phyloP scores from a whole-genome alignment of 352 stramenopile species.

The Lagenidium sp. region DNA sequence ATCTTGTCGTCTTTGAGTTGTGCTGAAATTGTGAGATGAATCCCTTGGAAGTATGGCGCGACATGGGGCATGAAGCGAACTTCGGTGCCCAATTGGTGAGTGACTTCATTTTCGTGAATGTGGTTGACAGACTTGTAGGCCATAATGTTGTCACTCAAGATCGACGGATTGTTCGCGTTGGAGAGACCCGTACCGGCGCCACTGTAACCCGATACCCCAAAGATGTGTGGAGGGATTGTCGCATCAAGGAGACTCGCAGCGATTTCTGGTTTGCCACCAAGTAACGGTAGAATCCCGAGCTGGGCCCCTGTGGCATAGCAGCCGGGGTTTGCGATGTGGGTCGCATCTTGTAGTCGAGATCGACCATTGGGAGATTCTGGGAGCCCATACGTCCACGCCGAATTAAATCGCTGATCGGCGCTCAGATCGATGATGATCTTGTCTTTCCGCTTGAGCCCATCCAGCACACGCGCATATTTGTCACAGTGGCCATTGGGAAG shows the following conservation, averaged over 20 bases:
- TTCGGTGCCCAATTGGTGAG: slow-evolving; percentile 64
- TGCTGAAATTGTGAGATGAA: slow-evolving; percentile 86
- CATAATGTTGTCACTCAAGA: slow-evolving; percentile 83
- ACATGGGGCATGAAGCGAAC: slow-evolving; percentile 93
- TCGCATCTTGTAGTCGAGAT: slow-evolving; percentile 40
- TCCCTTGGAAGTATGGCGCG: slow-evolving; percentile 90
- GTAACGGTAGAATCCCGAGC: slow-evolving; percentile 67
- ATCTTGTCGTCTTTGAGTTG: slow-evolving; percentile 62
- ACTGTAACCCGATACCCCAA: slow-evolving; percentile 86
- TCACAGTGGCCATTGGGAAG: slow-evolving; percentile 84
- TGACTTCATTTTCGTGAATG: slow-evolving; percentile 86
- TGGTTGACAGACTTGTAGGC: slow-evolving; percentile 88
- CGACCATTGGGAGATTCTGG: slow-evolving; percentile 68
- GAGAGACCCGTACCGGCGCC: slow-evolving; percentile 77
- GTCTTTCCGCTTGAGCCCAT: slow-evolving; percentile 53
- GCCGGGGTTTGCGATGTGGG: slow-evolving; percentile 83
- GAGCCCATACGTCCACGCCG: slow-evolving; percentile 78
- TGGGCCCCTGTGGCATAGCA: slow-evolving; percentile 85
- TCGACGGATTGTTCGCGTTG: slow-evolving; percentile 69
- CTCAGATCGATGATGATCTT: slow-evolving; percentile 85
- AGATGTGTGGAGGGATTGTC: slow-evolving; percentile 67
- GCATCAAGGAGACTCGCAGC: slow-evolving; percentile 41
- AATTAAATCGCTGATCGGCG: slow-evolving; percentile 85
- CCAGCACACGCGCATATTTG: slow-evolving; percentile 63
- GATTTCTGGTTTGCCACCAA: slow-evolving; percentile 52